Percentiles rank a stretch among this genome's conserved stretches.
These are phyloP conservation scores for Colletotrichum eremochloae DNA, from an alignment of 2,329 filamentous ascomycete genomes.

Conservation along the genomic window DNA sequence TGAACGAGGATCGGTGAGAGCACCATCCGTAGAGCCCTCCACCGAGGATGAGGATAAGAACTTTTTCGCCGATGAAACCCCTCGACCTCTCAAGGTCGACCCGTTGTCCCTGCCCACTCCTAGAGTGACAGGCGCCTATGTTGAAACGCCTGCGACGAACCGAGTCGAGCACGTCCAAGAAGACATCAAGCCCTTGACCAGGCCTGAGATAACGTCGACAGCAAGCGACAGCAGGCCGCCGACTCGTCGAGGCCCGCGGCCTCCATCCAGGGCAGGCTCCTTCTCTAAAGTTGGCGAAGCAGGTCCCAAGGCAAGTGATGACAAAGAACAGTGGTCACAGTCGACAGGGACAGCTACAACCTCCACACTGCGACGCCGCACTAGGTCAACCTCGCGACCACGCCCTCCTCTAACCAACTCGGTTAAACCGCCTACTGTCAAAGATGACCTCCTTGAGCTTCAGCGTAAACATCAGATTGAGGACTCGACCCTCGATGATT, in stretches of 20 bases:
- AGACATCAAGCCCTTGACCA: constrained; percentile 44
- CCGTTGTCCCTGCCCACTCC: constrained; percentile 66
- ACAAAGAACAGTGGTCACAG: constrained; percentile 18
- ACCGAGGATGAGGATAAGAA: constrained; percentile 49
- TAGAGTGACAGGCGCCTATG: constrained; percentile 66
- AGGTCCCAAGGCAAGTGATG: constrained; percentile 18
- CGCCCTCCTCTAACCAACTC: constrained; percentile 66
- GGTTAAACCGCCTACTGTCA: constrained; percentile 66
- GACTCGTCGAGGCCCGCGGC: constrained; percentile 29
- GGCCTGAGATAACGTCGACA: constrained; percentile 23
- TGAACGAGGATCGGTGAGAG: constrained; percentile 66
- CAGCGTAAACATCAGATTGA: constrained; percentile 67
- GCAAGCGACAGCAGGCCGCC: constrained; percentile 10
- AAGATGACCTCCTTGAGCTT: constrained; percentile 68
- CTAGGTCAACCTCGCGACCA: constrained; percentile 58
- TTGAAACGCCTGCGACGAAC: constrained; percentile 67
- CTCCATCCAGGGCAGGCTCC: constrained; percentile 16
- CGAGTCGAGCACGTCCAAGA: constrained; percentile 53
- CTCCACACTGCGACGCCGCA: constrained; percentile 46
- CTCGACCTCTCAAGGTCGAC: constrained; percentile 59
- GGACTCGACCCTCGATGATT: constrained; percentile 71
- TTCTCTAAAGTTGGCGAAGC: constrained; percentile 14
- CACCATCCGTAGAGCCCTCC: constrained; percentile 60
- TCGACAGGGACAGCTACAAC: constrained; percentile 42
- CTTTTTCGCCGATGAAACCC: constrained; percentile 60